Conservation (phyloP, 768 basidiomycete genomes). For the Russula brevipes region DNA sequence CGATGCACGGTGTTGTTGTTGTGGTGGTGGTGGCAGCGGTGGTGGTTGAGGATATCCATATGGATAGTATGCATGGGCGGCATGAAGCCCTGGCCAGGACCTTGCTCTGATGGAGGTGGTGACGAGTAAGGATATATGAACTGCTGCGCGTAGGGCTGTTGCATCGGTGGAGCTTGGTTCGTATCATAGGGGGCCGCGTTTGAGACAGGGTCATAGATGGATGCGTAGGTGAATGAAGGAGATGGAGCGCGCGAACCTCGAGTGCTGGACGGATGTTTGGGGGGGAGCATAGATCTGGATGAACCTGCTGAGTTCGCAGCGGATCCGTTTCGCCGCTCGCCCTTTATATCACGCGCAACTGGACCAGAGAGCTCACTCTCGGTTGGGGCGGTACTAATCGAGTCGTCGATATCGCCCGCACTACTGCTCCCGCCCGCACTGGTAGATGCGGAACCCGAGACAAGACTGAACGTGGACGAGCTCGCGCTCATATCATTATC, state of each 20-base stretch:
- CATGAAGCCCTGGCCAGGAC: constrained; percentile 26
- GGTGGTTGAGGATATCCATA: constrained; percentile 21
- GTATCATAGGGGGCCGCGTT: constrained; percentile 33
- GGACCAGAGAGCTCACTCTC: constrained; percentile 79
- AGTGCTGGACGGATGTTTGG: constrained; percentile 47
- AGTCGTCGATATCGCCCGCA: constrained; percentile 61
- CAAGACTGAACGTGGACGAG: constrained; percentile 67
- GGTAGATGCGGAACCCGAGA: constrained; percentile 61
- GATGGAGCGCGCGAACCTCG: constrained; percentile 71
- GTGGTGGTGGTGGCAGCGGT: constrained; percentile 1
- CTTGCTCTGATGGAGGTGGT: constrained; percentile 24
- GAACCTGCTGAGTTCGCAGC: constrained; percentile 47
- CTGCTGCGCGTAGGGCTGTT: constrained; percentile 29
- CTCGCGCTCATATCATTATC: constrained; percentile 71
- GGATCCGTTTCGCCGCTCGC: constrained; percentile 40
- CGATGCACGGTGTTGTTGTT: constrained; percentile 23
- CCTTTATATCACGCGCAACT: constrained; percentile 51
- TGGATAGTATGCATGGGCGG: constrained; percentile 21
- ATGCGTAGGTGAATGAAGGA: constrained; percentile 69
- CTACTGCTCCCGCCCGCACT: constrained; percentile 54
- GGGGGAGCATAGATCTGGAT: constrained; percentile 54
- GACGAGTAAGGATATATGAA: constrained; percentile 34
- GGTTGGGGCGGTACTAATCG: constrained; percentile 64
- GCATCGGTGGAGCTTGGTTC: constrained; percentile 29
- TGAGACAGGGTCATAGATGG: constrained; percentile 57